Evolutionary conservation across 192 early-diverging fungal genomes (phyloP).

Genomic region (Umbelopsis isabellina): DNA sequence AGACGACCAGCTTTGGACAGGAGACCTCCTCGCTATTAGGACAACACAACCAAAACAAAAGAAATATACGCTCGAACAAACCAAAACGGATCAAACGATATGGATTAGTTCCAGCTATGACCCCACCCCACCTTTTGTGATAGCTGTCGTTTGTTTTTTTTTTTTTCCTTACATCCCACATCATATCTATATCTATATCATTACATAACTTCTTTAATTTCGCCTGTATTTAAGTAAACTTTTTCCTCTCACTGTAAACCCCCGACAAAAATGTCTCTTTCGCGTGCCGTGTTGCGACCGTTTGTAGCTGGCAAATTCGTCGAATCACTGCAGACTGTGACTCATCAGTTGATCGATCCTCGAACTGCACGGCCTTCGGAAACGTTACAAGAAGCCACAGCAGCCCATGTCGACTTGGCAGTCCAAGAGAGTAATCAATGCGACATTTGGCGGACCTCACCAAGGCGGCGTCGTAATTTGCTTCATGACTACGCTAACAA

Average conservation of each 20-base stretch:
- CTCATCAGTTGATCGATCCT: constrained; percentile 18
- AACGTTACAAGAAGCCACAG: constrained; percentile 19
- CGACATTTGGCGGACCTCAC: constrained; percentile 8
- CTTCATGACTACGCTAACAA: constrained; percentile 45
- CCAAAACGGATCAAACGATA: too few relatives aligned
- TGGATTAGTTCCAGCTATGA: too few relatives aligned
- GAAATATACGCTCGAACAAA: too few relatives aligned
- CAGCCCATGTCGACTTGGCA: constrained; percentile 18
- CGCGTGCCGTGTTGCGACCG: not conserved
- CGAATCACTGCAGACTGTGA: not conserved
- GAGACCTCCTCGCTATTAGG: constrained; percentile 3
- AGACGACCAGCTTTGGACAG: constrained; percentile 5
- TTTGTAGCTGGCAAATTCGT: constrained; percentile 12
- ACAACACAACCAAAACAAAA: too few relatives aligned
- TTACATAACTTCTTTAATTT: not conserved
- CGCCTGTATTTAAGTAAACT: constrained; percentile 6
- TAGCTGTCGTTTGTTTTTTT: not conserved
- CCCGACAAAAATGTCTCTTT: not conserved
- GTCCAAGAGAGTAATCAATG: not conserved
- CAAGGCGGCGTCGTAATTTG: constrained; percentile 44
- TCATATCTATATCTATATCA: not conserved
- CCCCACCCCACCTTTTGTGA: not conserved
- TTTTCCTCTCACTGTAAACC: not conserved
- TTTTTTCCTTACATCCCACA: not conserved
- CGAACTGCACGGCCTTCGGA: not conserved